Conservation (phyloP, 176 grass and related monocot species). For the Lolium perenne region DNA sequence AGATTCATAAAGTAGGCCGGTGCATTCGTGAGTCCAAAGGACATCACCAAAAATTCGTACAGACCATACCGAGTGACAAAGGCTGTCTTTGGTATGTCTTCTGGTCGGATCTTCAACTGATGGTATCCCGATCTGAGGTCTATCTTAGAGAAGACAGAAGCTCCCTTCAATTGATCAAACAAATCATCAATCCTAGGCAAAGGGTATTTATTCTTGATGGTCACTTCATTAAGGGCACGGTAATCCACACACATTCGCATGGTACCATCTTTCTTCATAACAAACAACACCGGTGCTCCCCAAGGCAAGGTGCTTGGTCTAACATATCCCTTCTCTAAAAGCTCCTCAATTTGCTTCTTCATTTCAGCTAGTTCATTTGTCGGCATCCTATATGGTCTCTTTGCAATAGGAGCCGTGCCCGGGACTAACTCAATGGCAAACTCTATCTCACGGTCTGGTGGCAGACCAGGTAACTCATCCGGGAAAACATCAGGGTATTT, state of each 20-base stretch:
- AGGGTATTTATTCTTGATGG: too few species aligned
- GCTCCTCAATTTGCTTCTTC: not conserved
- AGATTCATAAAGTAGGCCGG: not conserved
- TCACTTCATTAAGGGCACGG: too few species aligned
- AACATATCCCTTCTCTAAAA: not conserved
- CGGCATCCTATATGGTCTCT: not conserved
- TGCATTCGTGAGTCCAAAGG: not conserved
- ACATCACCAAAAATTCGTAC: not conserved
- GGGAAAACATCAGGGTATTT: not conserved
- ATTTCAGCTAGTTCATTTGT: not conserved
- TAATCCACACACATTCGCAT: too few species aligned
- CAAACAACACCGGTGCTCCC: not conserved
- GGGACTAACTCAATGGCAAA: not conserved
- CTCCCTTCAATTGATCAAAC: not conserved
- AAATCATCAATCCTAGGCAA: not conserved
- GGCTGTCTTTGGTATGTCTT: not conserved
- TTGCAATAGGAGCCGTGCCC: not conserved
- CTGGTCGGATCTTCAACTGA: not conserved
- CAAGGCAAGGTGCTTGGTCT: not conserved
- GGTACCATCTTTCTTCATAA: too few species aligned
- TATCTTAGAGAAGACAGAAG: not conserved
- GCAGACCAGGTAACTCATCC: not conserved
- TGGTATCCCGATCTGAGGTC: not conserved
- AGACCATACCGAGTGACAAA: not conserved
- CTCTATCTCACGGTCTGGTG: not conserved